Conservation (phyloP, 768 basidiomycete species). For the Lepiota venenata region DNA sequence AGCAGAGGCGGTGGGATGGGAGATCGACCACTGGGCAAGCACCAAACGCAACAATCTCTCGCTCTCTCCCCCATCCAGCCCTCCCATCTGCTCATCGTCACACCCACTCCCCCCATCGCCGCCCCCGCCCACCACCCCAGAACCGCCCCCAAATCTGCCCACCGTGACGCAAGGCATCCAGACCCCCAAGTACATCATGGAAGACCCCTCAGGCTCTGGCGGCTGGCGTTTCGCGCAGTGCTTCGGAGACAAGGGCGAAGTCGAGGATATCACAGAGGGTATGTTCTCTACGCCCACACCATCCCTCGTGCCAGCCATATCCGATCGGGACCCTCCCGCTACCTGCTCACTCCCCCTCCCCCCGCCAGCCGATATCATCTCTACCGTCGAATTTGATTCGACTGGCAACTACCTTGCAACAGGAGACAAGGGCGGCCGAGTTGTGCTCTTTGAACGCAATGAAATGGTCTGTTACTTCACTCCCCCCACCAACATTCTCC, state of each 20-base stretch:
- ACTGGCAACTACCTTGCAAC: conserved; percentile 99
- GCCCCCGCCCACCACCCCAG: conserved; percentile 7
- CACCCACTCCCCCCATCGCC: conserved; percentile 1
- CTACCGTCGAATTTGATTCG: conserved; percentile 99
- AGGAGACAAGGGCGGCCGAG: conserved; percentile 98
- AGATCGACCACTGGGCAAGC: not conserved
- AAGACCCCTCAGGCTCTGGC: conserved; percentile 82
- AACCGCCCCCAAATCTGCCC: conserved; percentile 17
- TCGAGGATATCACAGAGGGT: conserved; percentile 99
- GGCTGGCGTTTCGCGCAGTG: conserved; percentile 99
- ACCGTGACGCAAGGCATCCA: conserved; percentile 19
- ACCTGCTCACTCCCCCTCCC: conserved; percentile 17
- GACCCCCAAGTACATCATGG: conserved; percentile 47
- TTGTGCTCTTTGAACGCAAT: conserved; percentile 98
- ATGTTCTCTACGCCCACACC: conserved; percentile 18
- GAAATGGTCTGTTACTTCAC: conserved; percentile 65
- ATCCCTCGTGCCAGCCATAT: not conserved
- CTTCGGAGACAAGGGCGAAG: conserved; percentile 99
- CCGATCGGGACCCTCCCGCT: conserved; percentile 4
- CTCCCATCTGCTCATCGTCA: no score
- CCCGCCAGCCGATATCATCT: conserved; percentile 95
- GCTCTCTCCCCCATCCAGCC: conserved; percentile 27
- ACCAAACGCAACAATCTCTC: conserved; percentile 7
- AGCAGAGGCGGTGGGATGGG: conserved; percentile 14
- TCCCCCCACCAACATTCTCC: conserved; percentile 13